Base-by-base conservation (phyloP, 1,284 basidiomycete species). In the Cutaneotrichosporon sp. region DNA sequence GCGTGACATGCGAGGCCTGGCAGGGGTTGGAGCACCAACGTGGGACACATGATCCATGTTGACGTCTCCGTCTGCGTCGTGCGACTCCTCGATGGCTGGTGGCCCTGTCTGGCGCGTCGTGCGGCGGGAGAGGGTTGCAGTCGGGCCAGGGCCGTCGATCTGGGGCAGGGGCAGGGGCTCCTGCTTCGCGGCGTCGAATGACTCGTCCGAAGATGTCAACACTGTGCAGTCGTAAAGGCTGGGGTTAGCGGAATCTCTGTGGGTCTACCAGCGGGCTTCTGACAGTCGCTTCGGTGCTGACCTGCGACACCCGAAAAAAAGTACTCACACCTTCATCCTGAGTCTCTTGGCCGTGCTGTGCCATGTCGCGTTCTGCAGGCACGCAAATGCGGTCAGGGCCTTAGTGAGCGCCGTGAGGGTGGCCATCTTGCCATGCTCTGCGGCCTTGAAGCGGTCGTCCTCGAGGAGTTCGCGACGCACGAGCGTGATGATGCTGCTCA, bases 361-460 rank as follows among this genome's bases (percentile, higher is more conserved):
- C 73, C 79, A 81, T 4, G 83, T 84, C 18, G 81, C 81, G 18
- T 76, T 79, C 68, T 83, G 82, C 2, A 84, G 69, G 56, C 81
- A 81, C 0, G 81, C 82, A 69, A 83, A 84, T 0, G 83, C 83
- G 1, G 82, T 83, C 59, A 84, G 66, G 3, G 82, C 81, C 64
- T 81, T 83, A 1, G 83, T 84, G 55, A 83, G 70, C 10, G 77
- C 76, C 13, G 76, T 69, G n/a, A 81, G 59, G 24, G 66, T 76
- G 16, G 73, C 66, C 0, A 81, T 54, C 11, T 67, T 74, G 38
- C 76, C 74, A 55, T 69, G 72, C 16, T 76, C 69, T 27, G 71
- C 72, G 22, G 67, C 66, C 27, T 74, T 69, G 60, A 78, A 80
- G 25, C 76, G 62, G 38, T 76, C 73, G 64, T 79, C 77, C 46